Evolutionary conservation across 768 basidiomycete species (phyloP), one percentile per base, ranked within the genome.

Genomic region (Brasilioporus rufonigricans): DNA sequence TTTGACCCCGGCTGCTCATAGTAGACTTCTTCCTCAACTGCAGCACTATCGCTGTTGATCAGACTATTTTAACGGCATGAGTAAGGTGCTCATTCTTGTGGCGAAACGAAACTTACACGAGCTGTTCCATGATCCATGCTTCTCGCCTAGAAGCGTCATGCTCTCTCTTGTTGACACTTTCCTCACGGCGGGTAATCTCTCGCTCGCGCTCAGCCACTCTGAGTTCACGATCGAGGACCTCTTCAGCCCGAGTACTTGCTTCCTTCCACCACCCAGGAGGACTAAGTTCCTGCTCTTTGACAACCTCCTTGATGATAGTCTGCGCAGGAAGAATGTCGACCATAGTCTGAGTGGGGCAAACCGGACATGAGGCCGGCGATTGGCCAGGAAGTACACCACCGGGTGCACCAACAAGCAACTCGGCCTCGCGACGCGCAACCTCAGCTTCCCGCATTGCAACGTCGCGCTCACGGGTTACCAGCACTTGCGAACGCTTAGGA

Each of bases 91-190:
- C 27, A 1, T 6, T 18, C 19, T 16, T 7, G 9, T 6, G 26
- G 23, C 5, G 11, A 40, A 35, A 10, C 0, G 48, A 58, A 24
- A 76, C 85, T 60, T 77, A 93, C 92, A 90, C 85, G 33, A 93
- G 82, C 63, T 93, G 91, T 58, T 93, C 92, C 91, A 93, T 92
- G 64, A 93, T 92, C 91, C 91, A 93, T 27, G 76, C 79, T 69
- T 93, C 91, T 53, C 91, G 90, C 61, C 91, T 82, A 47, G 90
- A 84, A 50, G 91, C 89, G 64, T 93, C 91, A 39, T 91, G 87
- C 67, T 93, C 91, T 52, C 91, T 78, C 52, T 88, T 87, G 65
- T 93, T 93, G 57, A 93, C 85, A 46, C 76, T 81, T 66, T 93
- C 91, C 71, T 93, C 91, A 35, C 91, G 88, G 48, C 86, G 85